Evolutionary conservation across 2,329 filamentous ascomycete species (phyloP).

Genomic region (Beauveria sp.): DNA sequence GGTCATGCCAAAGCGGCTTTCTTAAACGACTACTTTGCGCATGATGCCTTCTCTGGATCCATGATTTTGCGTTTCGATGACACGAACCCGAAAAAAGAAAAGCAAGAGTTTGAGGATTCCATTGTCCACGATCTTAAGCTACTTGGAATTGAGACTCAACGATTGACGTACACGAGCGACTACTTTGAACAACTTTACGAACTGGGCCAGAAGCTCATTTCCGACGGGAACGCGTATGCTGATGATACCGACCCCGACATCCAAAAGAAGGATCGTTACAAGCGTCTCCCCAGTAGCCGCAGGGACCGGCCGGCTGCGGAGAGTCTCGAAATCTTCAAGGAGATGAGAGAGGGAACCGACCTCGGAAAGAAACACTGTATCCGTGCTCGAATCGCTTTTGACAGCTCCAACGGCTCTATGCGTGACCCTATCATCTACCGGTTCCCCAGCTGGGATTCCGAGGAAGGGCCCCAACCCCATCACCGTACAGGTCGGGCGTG

Average conservation of each 20-base stretch:
- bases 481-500: slow-evolving; percentile 72
- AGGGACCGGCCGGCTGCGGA: slow-evolving; percentile 75
- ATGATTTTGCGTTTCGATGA: slow-evolving; percentile 85
- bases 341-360: slow-evolving; percentile 82
- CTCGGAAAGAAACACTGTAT: slow-evolving; percentile 84
- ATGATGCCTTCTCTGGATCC: slow-evolving; percentile 77
- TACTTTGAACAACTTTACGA: slow-evolving; percentile 92
- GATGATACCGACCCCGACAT: slow-evolving; percentile 89
- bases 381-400: slow-evolving; percentile 84
- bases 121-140: slow-evolving; percentile 79
- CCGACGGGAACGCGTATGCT: slow-evolving; percentile 80
- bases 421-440: slow-evolving; percentile 96
- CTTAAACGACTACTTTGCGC: slow-evolving; percentile 89
- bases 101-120: slow-evolving; percentile 80
- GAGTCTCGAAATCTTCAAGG: slow-evolving; percentile 76
- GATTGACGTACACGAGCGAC: slow-evolving; percentile 82
- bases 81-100: slow-evolving; percentile 89
- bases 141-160: slow-evolving; percentile 78
- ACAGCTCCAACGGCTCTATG: slow-evolving; percentile 92
- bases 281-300: slow-evolving; percentile 71
- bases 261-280: slow-evolving; percentile 76
- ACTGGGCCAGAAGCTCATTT: slow-evolving; percentile 72
- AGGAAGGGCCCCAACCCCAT: slow-evolving; percentile 60
- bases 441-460: slow-evolving; percentile 55
- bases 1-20: slow-evolving; percentile 83